Base-by-base conservation (phyloP, 768 basidiomycete genomes). In the Phanerodontia chrysosporium region DNA sequence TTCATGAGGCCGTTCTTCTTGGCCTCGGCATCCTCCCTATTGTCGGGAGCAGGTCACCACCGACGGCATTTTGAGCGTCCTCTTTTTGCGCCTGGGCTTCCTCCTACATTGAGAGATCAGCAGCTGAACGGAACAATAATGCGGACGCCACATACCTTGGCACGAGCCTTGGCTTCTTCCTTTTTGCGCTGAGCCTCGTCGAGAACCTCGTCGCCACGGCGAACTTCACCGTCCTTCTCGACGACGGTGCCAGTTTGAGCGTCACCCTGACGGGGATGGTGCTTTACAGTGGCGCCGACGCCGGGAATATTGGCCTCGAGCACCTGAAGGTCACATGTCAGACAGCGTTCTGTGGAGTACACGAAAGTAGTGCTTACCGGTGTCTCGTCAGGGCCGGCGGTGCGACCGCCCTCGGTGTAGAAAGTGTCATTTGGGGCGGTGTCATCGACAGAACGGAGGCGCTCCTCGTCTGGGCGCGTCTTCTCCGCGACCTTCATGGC, bases 361-460 rank as follows among this genome's bases (percentile, higher is more conserved):
- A 36, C 27, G 22, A 53, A 44, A 13, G 32, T 27, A 3, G 32
- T 39, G 64, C 65, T 51, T 44, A 78, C 77, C 5, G 83, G 82
- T 0, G 79, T 78, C 64, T 81, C 78, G 64, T 75, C 69, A 14
- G 76, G 71, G 4, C 73, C 72, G 49, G 74, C 80, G 57, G 75
- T 74, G 55, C 67, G 75, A 53, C 69, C 82, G 1, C 68, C 74
- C 49, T 68, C 72, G 18, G 77, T 80, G 62, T 85, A 72, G 69
- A 90, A 94, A 64, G 88, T 76, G 67, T 87, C 84, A 18, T 78
- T 69, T 0, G 90, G 84, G 0, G 83, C 92, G 36, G 87, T 69
- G 49, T 90, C 79, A 71, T 95, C 85, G 39, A 92, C 83, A 7
- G 71, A 72, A n/a, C 76, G 71, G 39, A 97, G 80, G 0, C 69